Conservation (phyloP, 2,329 filamentous ascomycete species). For the Pseudocercospora vitis region DNA sequence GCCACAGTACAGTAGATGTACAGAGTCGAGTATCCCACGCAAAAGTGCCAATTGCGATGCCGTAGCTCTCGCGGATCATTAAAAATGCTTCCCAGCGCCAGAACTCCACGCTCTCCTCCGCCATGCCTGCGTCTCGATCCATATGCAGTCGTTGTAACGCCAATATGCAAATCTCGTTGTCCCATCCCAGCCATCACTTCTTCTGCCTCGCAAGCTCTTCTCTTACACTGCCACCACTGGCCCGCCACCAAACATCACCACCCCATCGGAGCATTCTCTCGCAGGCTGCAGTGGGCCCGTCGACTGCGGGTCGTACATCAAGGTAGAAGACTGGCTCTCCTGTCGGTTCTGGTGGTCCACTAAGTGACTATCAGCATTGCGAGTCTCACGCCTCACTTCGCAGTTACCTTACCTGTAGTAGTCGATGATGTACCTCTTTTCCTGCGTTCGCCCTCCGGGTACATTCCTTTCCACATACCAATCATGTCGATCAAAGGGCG, state of each 20-base stretch:
- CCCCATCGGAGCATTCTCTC: conserved; percentile 88
- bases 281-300: conserved; percentile 73
- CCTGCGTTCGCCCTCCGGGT: conserved; percentile 64
- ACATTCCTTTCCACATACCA: conserved; percentile 83
- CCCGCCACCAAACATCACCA: conserved; percentile 90
- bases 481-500: conserved; percentile 94
- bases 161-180: not conserved
- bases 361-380: conserved; percentile 63
- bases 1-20: not conserved
- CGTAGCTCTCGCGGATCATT: not conserved
- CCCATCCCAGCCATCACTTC: conserved; percentile 11
- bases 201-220: conserved; percentile 43
- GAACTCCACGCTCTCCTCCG: conserved; percentile 14
- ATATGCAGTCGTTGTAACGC: not conserved
- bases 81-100: not conserved
- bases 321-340: conserved; percentile 95
- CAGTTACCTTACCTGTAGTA: conserved; percentile 11
- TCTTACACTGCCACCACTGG: conserved; percentile 68
- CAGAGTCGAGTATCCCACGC: conserved; percentile 9
- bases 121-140: not conserved
- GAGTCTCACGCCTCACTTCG: not conserved
- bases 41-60: not conserved
- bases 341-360: conserved; percentile 73
- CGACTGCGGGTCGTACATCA: conserved; percentile 85
- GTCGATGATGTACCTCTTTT: conserved; percentile 88